Evolutionary conservation across 2,329 filamentous ascomycete species (phyloP).

Genomic region (Diplodia seriata): DNA sequence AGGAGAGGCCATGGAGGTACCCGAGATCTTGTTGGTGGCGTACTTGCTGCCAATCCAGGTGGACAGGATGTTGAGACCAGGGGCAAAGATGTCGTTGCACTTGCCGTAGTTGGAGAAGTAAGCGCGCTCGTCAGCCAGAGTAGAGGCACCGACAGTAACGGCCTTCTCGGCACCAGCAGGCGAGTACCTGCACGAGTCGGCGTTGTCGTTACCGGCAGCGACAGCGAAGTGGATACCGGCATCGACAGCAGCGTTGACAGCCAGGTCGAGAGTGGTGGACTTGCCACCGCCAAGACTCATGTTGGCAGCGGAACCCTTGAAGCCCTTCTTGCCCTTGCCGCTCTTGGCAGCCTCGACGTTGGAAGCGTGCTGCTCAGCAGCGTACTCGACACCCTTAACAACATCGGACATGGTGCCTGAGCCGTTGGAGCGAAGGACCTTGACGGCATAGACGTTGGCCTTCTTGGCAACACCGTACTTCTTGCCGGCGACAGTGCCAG

Average conservation of each 20-base stretch:
- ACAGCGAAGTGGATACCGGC: constrained; percentile 97
- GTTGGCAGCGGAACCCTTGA: constrained; percentile 99
- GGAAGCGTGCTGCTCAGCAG: constrained; percentile 78
- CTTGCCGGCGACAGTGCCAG: constrained; percentile 95
- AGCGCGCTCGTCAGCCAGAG: constrained; percentile 90
- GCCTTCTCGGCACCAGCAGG: constrained; percentile 90
- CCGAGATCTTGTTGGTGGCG: constrained; percentile 98
- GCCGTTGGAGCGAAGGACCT: constrained; percentile 96
- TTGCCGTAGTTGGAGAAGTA: constrained; percentile 99
- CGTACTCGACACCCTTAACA: constrained; percentile 97
- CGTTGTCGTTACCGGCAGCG: constrained; percentile 97
- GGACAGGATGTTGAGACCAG: constrained; percentile 94
- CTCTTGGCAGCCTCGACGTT: constrained; percentile 80
- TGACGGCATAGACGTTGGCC: constrained; percentile 94
- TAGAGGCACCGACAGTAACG: constrained; percentile 94
- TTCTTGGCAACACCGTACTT: constrained; percentile 99
- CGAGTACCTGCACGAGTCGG: constrained; percentile 99
- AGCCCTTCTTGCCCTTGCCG: constrained; percentile 88
- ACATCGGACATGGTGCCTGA: constrained; percentile 99
- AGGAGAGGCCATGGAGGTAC: constrained; percentile 98
- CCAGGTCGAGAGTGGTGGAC: constrained; percentile 86
- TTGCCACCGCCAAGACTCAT: constrained; percentile 99
- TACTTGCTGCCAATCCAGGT: constrained; percentile 98
- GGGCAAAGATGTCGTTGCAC: constrained; percentile 99
- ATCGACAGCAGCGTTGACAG: constrained; percentile 91